Percentiles rank a stretch among this genome's conserved stretches.
Evolutionary conservation across 208 protist genomes (phyloP).

Genomic region (Wallacemonas sp.): DNA sequence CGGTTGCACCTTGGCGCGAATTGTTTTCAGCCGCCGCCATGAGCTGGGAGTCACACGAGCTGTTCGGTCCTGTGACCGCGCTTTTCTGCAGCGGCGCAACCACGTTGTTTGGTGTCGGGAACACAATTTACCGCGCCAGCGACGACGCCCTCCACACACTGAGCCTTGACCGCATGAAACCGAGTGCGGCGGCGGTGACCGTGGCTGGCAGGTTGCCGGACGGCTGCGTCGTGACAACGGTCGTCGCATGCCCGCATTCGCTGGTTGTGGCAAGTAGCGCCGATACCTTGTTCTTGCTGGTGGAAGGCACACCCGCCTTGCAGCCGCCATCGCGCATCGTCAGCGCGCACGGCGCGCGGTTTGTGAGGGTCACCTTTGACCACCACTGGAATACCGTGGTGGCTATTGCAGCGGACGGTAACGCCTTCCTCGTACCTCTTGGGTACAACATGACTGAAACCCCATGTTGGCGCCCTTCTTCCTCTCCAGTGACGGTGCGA

Average conservation of each 20-base stretch:
- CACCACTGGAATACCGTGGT: not conserved
- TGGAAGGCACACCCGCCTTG: not conserved
- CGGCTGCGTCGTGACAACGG: slow-evolving; percentile 22
- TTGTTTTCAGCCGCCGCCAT: not conserved
- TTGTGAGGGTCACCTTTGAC: not conserved
- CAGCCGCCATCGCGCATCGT: not conserved
- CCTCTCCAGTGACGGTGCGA: not conserved
- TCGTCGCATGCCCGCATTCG: slow-evolving; percentile 10
- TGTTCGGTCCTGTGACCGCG: slow-evolving; percentile 36
- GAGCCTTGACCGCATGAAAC: too few relatives aligned
- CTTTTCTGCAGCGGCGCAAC: slow-evolving; percentile 8
- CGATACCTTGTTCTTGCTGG: not conserved
- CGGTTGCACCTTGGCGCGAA: too few relatives aligned
- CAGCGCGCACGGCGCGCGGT: not conserved
- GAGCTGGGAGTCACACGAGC: not conserved
- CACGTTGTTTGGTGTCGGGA: slow-evolving; percentile 40
- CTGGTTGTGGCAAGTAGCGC: not conserved
- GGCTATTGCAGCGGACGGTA: not conserved
- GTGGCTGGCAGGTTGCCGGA: slow-evolving; percentile 15
- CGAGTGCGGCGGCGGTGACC: too few relatives aligned
- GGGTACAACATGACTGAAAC: not conserved
- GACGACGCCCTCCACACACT: not conserved
- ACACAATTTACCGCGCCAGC: slow-evolving; percentile 18
- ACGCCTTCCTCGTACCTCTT: not conserved
- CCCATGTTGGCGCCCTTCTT: not conserved